These are phyloP conservation scores for Rhodotorula sp. DNA, from an alignment of 1,284 basidiomycete species.

Conservation along the genomic window DNA sequence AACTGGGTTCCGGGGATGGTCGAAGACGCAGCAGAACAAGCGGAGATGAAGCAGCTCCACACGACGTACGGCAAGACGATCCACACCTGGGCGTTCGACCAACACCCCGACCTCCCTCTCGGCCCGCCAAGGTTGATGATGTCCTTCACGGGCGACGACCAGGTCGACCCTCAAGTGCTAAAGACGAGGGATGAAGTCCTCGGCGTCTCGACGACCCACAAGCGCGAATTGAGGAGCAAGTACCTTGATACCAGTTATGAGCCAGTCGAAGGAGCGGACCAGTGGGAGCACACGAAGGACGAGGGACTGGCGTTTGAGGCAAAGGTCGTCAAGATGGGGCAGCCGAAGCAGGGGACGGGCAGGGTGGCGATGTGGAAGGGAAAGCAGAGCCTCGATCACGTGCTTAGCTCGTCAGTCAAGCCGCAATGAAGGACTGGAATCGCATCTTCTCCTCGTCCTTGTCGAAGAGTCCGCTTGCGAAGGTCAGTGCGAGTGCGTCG, in stretches of 20 bases:
- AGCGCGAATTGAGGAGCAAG: constrained; percentile 10
- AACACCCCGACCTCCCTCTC: constrained; percentile 54
- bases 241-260: constrained; percentile 25
- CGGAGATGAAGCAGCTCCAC: constrained; percentile 56
- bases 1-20: constrained; percentile 49
- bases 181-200: not conserved
- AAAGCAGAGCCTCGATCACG: constrained; percentile 2
- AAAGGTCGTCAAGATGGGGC: constrained; percentile 12
- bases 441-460: no score
- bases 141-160: constrained; percentile 20
- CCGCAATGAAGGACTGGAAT: no score
- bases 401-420: not conserved
- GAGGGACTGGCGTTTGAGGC: constrained; percentile 14
- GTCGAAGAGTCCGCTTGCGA: no score
- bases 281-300: constrained; percentile 9
- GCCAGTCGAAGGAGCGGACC: constrained; percentile 1
- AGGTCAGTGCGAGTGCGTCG: no score
- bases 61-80: constrained; percentile 55
- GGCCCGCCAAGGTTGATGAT: constrained; percentile 53
- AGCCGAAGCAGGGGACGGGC: not conserved
- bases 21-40: constrained; percentile 53
- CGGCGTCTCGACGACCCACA: constrained; percentile 11
- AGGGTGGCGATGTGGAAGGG: constrained; percentile 23
- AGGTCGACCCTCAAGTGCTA: constrained; percentile 12
- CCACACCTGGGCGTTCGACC: constrained; percentile 49